A percentile compares a stretch with the other conserved stretches of the same genome.
These are phyloP conservation scores for Aureobasidium vineae DNA, from an alignment of 2,329 filamentous ascomycete genomes.

Conservation along the genomic window DNA sequence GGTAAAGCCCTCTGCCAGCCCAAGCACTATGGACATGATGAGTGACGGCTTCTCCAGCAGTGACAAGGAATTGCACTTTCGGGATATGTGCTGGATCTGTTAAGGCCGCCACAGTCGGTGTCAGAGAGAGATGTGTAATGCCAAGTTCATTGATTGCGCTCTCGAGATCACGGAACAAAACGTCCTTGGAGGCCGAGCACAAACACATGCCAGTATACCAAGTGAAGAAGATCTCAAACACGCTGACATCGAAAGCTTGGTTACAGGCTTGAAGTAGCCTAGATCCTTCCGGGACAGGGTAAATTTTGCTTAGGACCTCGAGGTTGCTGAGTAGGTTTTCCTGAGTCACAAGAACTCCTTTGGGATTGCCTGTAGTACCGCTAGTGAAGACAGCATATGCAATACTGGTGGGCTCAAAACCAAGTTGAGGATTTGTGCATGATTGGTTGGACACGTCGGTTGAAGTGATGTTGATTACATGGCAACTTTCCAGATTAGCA, in stretches of 20 bases:
- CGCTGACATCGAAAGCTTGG: conserved; percentile 80
- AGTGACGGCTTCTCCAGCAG: conserved; percentile 77
- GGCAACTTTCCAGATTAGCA: conserved; percentile 24
- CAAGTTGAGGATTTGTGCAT: conserved; percentile 42
- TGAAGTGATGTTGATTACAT: conserved; percentile 35
- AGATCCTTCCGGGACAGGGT: conserved; percentile 56
- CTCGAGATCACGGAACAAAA: conserved; percentile 71
- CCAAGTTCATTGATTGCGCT: conserved; percentile 59
- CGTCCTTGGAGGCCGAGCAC: conserved; percentile 71
- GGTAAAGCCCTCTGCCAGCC: conserved; percentile 65
- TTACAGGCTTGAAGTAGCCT: conserved; percentile 80
- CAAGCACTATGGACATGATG: conserved; percentile 68
- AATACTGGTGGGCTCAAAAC: conserved; percentile 51
- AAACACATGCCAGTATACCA: conserved; percentile 77
- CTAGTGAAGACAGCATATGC: conserved; percentile 83
- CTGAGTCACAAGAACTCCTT: conserved; percentile 76
- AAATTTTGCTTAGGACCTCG: conserved; percentile 62
- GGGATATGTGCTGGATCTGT: conserved; percentile 68
- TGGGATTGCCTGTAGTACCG: conserved; percentile 76
- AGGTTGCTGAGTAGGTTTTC: conserved; percentile 74
- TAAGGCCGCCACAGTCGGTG: conserved; percentile 79
- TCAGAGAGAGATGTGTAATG: conserved; percentile 80
- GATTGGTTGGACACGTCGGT: conserved; percentile 38
- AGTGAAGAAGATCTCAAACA: conserved; percentile 86
- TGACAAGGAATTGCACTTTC: conserved; percentile 70